These are phyloP conservation scores for Diaporthe amygdali DNA, from an alignment of 2,329 filamentous ascomycete genomes.

Conservation along the genomic window DNA sequence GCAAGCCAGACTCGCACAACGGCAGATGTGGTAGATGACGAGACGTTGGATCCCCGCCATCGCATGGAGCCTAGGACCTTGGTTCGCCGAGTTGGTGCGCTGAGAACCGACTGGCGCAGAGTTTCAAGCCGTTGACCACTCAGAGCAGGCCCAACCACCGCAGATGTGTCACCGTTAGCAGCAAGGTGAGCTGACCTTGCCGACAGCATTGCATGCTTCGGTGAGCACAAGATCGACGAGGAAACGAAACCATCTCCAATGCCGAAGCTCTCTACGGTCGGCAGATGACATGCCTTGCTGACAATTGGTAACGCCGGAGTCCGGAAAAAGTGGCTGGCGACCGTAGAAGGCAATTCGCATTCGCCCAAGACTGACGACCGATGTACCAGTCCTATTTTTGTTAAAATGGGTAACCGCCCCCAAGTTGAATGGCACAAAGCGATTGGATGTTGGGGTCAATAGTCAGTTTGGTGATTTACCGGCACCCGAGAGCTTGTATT, in stretches of 20 bases:
- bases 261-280: neutral
- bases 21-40: constrained; percentile 7
- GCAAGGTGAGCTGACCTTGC: neutral
- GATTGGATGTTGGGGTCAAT: neutral
- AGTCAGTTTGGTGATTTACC: neutral
- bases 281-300: neutral
- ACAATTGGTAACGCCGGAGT: neutral
- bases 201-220: neutral
- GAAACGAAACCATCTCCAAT: neutral
- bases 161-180: neutral
- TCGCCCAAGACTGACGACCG: neutral
- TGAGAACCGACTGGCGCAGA: neutral
- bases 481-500: constrained; percentile 4
- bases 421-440: neutral
- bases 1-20: constrained; percentile 13
- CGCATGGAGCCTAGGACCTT: neutral
- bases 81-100: neutral
- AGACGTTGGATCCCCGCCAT: neutral
- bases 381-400: neutral
- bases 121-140: neutral
- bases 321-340: neutral
- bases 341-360: constrained; percentile 6
- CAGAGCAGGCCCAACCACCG: neutral
- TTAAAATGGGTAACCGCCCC: neutral
- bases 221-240: neutral